Evolutionary conservation across 1,284 basidiomycete species (phyloP), one percentile per base, ranked within the genome.

Genomic region (Naganishia sp.): DNA sequence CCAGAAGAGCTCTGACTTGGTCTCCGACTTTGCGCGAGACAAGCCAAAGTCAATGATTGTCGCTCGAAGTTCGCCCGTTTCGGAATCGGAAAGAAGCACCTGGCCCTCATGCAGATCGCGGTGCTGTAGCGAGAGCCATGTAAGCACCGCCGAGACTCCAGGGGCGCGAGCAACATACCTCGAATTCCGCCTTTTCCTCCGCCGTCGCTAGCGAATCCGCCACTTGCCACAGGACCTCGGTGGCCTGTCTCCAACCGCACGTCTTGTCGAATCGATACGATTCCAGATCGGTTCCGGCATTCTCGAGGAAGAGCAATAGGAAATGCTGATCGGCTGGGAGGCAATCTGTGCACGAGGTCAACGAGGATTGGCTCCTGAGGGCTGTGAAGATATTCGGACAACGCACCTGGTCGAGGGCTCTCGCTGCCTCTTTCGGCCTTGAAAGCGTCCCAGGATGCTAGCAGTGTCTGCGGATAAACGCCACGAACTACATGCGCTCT

Each of bases 101-200:
- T 99, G 96, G n/a, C 95, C 95, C 87, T 93, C 93, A 75, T 99
- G 95, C 42, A 99, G 84, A 77, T 99, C 95, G 21, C 95, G 92
- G 79, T 99, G 96, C 91, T 96, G 47, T 32, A n/a, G 11, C 7
- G 6, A 1, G 17, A 46, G 1, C 18, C 6, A 51, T 18, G 23
- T 35, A 2, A 42, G 3, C n/a, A 25, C 28, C 15, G 21, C 15
- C 41, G 9, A 31, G 13, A 39, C 35, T 1, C 6, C 35, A 39
- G 7, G 13, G 35, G 35, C 35, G 35, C 7, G 13, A 39, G 35
- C n/a, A 63, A 70, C 83, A 71, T 70, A 94, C 94, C 85, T 99
- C 95, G 71, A 99, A 98, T 21, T 84, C 82, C 15, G 88, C 85
- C 62, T 87, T 80, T 25, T 84, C 81, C 76, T 99, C 95, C 1